Conservation (phyloP, 2,329 filamentous ascomycete genomes). For the Pyrenophora graminea region DNA sequence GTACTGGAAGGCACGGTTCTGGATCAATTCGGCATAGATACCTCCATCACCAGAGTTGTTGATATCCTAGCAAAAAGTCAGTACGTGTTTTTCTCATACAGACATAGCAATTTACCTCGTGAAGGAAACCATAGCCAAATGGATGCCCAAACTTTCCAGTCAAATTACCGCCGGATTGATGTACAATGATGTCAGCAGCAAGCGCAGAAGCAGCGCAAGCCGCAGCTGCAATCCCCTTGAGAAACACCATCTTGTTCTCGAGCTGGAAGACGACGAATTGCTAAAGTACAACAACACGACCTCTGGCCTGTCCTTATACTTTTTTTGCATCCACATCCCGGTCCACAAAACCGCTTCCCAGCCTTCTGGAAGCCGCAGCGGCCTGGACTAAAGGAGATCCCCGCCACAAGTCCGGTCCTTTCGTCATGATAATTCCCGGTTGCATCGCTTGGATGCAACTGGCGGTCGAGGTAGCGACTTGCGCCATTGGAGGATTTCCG, state of each 20-base stretch:
- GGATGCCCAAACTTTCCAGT: conserved; percentile 37
- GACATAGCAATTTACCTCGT: conserved; percentile 24
- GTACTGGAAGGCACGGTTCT: conserved; percentile 71
- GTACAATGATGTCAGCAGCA: conserved; percentile 33
- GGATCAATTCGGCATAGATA: conserved; percentile 72
- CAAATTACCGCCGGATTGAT: conserved; percentile 33
- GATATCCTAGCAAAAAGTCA: conserved; percentile 47
- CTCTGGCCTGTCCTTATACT: conserved; percentile 7
- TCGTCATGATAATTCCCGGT: conserved; percentile 14
- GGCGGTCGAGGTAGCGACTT: conserved; percentile 4
- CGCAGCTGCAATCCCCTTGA: conserved; percentile 28
- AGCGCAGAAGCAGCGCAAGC: conserved; percentile 26
- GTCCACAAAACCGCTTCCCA: not conserved
- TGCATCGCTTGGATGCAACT: conserved; percentile 1
- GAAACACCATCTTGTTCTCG: conserved; percentile 22
- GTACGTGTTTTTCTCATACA: not conserved
- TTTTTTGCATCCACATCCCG: not conserved
- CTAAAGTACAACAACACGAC: not conserved
- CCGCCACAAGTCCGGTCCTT: conserved; percentile 7
- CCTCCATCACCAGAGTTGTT: conserved; percentile 73
- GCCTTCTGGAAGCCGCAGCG: conserved; percentile 9
- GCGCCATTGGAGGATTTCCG: conserved; percentile 31
- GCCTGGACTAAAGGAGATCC: conserved; percentile 10
- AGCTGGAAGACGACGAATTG: conserved; percentile 16
- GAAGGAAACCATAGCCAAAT: conserved; percentile 39